Base-by-base conservation (phyloP, 805 yeast species). In the Cyberlindnera subsufficiens region DNA sequence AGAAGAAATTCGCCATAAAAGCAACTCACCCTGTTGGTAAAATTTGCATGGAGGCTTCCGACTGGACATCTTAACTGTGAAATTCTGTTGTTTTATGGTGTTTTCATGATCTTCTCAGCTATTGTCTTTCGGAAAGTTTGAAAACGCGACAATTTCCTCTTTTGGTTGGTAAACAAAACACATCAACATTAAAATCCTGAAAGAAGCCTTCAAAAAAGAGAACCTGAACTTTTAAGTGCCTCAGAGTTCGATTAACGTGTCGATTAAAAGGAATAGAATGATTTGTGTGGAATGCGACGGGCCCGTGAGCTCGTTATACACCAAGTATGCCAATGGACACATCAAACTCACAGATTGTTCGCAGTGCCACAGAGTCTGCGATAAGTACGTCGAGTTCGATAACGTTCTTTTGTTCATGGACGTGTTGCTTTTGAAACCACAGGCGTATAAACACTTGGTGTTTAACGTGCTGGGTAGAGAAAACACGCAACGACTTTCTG, bases 371-470 rank as follows among this genome's bases (percentile, higher is more conserved):
- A 69, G 73, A 39, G 79, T 85, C 18, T 95, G 89, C 3, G 99
- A 93, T 63, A 83, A 85, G 58, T 93, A 93, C 64, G 82, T 91
- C 27, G 99, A 93, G 60, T 82, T 79, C 50, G 99, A 93, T 60
- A 75, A 78, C 43, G 95, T 91, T 7, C 67, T 93, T 2, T 67
- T 91, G 17, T 85, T 87, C 58, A 80, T 93, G 18, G 98, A 93
- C 55, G 71, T 91, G 36, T 65, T 93, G 42, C 72, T 93, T 11
- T 65, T 93, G 52, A 87, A 90, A 55, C 89, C 93, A 3, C 95
- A 84, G 52, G 98, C 91, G 0, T 86, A 82, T 51, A 73, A 93
- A 37, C 99, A 93, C 61, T 65, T 91, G 40, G 86, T 90, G 3
- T 91, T 78, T 67, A 93, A 91, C 56, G 65, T 77, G 10, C 65